Conservation (phyloP, 352 stramenopile species). For the Phytopythium delawarense region DNA sequence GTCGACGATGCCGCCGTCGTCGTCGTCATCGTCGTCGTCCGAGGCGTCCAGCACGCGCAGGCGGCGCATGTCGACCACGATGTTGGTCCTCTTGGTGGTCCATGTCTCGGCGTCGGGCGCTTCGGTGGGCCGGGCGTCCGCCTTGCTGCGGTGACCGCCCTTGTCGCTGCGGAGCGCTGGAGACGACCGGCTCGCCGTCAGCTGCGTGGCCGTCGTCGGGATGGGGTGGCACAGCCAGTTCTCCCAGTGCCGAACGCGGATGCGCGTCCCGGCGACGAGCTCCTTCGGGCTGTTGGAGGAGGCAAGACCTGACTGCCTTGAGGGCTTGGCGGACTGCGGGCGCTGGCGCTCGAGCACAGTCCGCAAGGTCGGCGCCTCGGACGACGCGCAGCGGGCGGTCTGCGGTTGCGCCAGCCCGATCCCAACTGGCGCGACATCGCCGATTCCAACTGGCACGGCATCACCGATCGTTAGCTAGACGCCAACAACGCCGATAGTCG, state of each 20-base stretch:
- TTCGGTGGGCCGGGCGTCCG: neutral
- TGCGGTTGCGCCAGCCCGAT: slow-evolving; percentile 11
- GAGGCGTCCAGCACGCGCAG: slow-evolving; percentile 19
- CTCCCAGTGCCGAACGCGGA: slow-evolving; percentile 34
- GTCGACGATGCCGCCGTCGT: neutral
- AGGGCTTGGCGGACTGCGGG: slow-evolving; percentile 47
- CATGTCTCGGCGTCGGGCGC: neutral
- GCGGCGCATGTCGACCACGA: slow-evolving; percentile 41
- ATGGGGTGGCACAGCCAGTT: slow-evolving; percentile 25
- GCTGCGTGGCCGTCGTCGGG: slow-evolving; percentile 2
- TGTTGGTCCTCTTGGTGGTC: slow-evolving; percentile 26
- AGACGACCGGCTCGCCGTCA: slow-evolving; percentile 16
- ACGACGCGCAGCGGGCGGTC: slow-evolving; percentile 16
- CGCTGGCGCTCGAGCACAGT: slow-evolving; percentile 15
- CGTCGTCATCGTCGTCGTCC: neutral
- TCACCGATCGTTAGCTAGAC: neutral
- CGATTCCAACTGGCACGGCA: neutral
- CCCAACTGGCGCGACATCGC: neutral
- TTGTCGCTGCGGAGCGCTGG: slow-evolving; percentile 7
- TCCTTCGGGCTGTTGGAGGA: neutral
- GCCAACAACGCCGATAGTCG: neutral
- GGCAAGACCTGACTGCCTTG: neutral
- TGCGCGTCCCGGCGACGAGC: slow-evolving; percentile 12
- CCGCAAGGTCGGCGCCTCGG: neutral
- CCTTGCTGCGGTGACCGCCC: neutral